Conservation (phyloP, 495 filamentous ascomycete species). For the Aeminium ludgeri region DNA sequence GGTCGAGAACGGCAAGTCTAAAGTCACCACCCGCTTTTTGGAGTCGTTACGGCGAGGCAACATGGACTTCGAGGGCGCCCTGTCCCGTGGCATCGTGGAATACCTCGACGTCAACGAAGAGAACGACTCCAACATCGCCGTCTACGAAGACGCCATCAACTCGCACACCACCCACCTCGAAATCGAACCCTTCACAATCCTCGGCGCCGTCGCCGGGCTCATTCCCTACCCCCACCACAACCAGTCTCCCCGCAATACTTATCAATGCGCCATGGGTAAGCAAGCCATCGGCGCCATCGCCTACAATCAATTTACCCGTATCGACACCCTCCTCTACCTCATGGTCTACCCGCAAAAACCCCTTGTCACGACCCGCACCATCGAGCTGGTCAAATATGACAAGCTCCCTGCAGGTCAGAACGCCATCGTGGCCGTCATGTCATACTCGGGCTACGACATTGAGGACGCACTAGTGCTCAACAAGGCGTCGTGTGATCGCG, state of each 20-base stretch:
- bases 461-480: conserved; percentile 96
- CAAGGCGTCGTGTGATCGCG: conserved; percentile 83
- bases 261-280: conserved; percentile 98
- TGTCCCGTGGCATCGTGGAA: conserved; percentile 75
- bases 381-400: conserved; percentile 93
- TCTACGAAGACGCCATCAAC: conserved; percentile 68
- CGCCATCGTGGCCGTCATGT: conserved; percentile 96
- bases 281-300: conserved; percentile 97
- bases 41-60: conserved; percentile 60
- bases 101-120: conserved; percentile 98
- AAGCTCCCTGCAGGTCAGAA: conserved; percentile 94
- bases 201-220: conserved; percentile 91
- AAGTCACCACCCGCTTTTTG: conserved; percentile 58
- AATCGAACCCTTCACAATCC: conserved; percentile 92
- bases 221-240: conserved; percentile 99
- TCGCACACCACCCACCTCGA: conserved; percentile 79
- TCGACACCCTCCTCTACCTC: conserved; percentile 87
- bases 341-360: conserved; percentile 97
- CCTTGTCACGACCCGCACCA: conserved; percentile 91
- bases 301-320: conserved; percentile 88
- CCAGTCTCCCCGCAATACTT: conserved; percentile 96
- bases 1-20: conserved; percentile 69
- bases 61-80: conserved; percentile 82
- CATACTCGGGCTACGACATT: conserved; percentile 97
- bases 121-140: conserved; percentile 83